These are phyloP conservation scores for Xylona heveae DNA, from an alignment of 495 filamentous ascomycete species.

Conservation along the genomic window DNA sequence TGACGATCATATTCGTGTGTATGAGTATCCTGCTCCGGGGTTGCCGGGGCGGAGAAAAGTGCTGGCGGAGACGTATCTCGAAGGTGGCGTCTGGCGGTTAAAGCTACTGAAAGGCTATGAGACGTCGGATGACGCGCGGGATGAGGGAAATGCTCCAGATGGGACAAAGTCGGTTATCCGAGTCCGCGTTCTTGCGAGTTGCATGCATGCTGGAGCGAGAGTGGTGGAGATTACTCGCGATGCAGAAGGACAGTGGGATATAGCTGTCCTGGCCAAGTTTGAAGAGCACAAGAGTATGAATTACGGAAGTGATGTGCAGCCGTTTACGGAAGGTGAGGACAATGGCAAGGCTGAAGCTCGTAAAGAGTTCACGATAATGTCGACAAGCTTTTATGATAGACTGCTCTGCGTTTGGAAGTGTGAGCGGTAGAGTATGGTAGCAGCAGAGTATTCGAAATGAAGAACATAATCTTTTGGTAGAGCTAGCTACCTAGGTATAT, in stretches of 20 bases:
- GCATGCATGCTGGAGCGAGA: conserved; percentile 75
- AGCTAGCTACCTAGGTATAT: no score
- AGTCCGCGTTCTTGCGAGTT: conserved; percentile 53
- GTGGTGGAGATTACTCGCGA: conserved; percentile 32
- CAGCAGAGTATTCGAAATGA: no score
- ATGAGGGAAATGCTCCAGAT: not conserved
- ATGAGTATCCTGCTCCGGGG: conserved; percentile 18
- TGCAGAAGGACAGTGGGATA: conserved; percentile 26
- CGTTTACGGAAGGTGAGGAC: conserved; percentile 8
- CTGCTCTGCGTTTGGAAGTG: conserved; percentile 59
- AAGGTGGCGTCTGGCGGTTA: conserved; percentile 79
- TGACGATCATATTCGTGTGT: conserved; percentile 65
- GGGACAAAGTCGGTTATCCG: conserved; percentile 9
- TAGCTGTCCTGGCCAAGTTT: conserved; percentile 49
- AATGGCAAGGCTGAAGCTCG: conserved; percentile 1
- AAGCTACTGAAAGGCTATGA: conserved; percentile 27
- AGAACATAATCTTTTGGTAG: no score
- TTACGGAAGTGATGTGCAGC: conserved; percentile 65
- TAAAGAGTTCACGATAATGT: conserved; percentile 28
- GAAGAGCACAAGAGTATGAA: conserved; percentile 91
- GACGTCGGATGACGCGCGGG: not conserved
- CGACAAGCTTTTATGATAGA: conserved; percentile 81
- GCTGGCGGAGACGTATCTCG: conserved; percentile 39
- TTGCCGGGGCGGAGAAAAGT: conserved; percentile 16
- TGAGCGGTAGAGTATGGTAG: no score